Evolutionary conservation across 192 early-diverging fungal species (phyloP), one percentile per base, ranked within the genome.

Genomic region (Haplosporangium gracile): DNA sequence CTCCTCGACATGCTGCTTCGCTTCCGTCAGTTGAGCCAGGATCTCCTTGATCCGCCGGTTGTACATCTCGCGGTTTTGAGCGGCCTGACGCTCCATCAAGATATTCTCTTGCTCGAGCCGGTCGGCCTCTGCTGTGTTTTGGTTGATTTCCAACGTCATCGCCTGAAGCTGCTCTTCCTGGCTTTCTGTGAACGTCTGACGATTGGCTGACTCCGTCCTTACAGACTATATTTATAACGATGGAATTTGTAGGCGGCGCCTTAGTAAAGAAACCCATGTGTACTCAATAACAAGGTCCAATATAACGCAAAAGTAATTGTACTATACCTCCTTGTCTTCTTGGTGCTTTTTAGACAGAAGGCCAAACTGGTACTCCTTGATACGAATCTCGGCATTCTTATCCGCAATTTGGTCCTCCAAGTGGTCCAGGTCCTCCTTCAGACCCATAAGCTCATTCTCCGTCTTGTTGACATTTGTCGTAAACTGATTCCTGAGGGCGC

Each of bases 1-100:
- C 60, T 86, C 75, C 63, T 86, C 84, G 10, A 86, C 84, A 43
- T 81, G 79, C 29, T 81, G 84, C 51, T 86, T 86, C 51, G 43
- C 45, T 8, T 65, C 70, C 4, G 55, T 42, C 65, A 86, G 24
- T 22, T 78, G 78, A 20, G 57, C 60, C 24, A 86, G 65, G 2
- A 81, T 55, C 10, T 77, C 79, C 43, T 77, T 77, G 71, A 81
- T 75, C 24, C 57, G 40, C 2, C 75, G 68, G 20, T 77, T 70
- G 26, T 29, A 74, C 5, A 68, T 49, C 65, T 86, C 84, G 3
- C 75, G 75, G 34, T 74, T 78, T 29, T 74, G 78, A 4, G 75
- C 75, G 16, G 84, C 75, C 11, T 86, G 84, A 7, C 78, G 74
- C 32, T 86, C 84, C 70, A 86, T 16, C 53, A 80, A 53, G 5